Base-by-base conservation (phyloP, 768 basidiomycete genomes). In the Amyloporia xantha region DNA sequence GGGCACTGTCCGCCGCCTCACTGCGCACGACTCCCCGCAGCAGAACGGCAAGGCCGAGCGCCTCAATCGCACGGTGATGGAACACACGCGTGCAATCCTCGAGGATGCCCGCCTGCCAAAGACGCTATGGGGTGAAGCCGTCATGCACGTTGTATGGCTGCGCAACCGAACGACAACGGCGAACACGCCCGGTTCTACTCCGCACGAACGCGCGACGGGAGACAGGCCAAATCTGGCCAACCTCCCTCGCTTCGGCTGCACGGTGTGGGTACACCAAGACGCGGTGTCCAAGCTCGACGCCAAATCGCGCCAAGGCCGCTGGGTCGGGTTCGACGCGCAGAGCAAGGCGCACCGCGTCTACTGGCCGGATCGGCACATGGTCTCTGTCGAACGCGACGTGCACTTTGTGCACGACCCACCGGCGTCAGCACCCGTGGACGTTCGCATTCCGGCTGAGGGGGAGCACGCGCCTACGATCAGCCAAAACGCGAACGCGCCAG, bases 21-120 rank as follows among this genome's bases (percentile, higher is more conserved):
- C 70, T 3, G 58, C 67, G 1, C 68, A 71, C 20, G 62, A 75
- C 48, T 71, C 68, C 0, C 71, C 68, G 0, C 56, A 70, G 44
- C 62, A 74, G 25, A 76, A 75, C 44, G 70, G 74, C 2, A 51
- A 73, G n/a, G 68, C 73, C 0, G 67, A 78, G 54, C 56, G 65
- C 9, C 54, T 60, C 2, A 77, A 74, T 49, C 55, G 66, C 5
- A 70, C 66, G 0, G 50, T 71, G 5, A 12, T 19, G 12, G 24
- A 26, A n/a, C 21, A 19, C 30, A 17, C 6, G 20, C 38, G 38
- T 15, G 38, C 38, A 40, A 40, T 40, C 9, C 30, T 33, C 30
- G 7, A 7, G 9, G 30, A 33, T 15, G 30, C 30, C 15, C 9
- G 30, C 7, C 38, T 40, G 38, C 49, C 50, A 5, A 51, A 44